A percentile compares a stretch with the other conserved stretches of the same genome.
Conservation (phyloP, 108 stramenopile species). For the Seminavis robusta region DNA sequence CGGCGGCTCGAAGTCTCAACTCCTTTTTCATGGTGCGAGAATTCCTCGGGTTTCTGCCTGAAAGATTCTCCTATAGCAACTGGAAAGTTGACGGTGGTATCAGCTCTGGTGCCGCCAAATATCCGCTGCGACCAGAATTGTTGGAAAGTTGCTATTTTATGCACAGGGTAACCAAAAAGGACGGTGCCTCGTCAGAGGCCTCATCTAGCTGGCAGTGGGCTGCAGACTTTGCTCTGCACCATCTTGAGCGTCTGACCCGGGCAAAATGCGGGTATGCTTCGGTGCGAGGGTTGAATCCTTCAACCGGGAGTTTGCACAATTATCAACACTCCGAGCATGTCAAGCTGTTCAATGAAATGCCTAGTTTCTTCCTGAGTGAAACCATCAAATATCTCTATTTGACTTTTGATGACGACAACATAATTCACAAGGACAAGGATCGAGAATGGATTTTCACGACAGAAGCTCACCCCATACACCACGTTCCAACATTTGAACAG, state of each 20-base stretch:
- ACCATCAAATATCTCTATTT: constrained; percentile 97
- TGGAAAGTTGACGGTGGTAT: constrained; percentile 64
- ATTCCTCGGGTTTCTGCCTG: constrained; percentile 80
- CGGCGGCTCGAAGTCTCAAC: constrained; percentile 76
- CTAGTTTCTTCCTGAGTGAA: constrained; percentile 93
- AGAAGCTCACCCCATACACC: constrained; percentile 93
- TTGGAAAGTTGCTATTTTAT: constrained; percentile 86
- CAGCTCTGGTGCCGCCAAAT: constrained; percentile 36
- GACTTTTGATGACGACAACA: constrained; percentile 83
- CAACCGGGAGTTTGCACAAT: constrained; percentile 47
- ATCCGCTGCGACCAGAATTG: constrained; percentile 91
- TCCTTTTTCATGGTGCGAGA: constrained; percentile 77
- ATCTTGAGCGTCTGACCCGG: constrained; percentile 24
- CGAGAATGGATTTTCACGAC: constrained; percentile 92
- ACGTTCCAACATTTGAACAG: background rate
- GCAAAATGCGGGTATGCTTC: constrained; percentile 66
- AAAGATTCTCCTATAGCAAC: constrained; percentile 72
- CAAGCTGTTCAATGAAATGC: constrained; percentile 87
- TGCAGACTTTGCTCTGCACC: constrained; percentile 62
- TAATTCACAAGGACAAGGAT: constrained; percentile 59
- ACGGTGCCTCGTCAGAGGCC: constrained; percentile 16
- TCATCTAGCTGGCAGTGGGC: constrained; percentile 74
- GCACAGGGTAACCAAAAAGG: constrained; percentile 65
- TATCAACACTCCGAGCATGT: constrained; percentile 15
- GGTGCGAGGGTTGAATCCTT: constrained; percentile 36